Evolutionary conservation across 257 asterid genomes (phyloP), one percentile per base, ranked within the genome.

Genomic region (Primulina tabacum): DNA sequence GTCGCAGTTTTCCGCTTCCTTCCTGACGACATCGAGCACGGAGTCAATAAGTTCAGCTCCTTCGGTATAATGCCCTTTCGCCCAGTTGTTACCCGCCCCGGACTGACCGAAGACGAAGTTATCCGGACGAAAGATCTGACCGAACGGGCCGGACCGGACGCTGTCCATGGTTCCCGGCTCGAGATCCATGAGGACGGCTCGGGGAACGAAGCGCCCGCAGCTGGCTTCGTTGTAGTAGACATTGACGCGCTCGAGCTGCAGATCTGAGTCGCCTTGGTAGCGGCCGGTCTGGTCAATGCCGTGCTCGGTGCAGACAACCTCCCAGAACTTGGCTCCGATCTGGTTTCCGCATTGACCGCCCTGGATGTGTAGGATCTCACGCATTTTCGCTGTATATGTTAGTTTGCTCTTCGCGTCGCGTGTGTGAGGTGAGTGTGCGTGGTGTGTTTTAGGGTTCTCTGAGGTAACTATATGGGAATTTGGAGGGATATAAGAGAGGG

Each of bases 111-210:
- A 82, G 38, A 82, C 87, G 69, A 82, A 82, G 70, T 82, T 82
- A 58, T 82, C 87, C 0, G 87, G 87, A 7, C 87, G 82, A 65
- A 82, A 82, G 76, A 82, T 82, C 84, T 82, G 84, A 8, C 87
- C 87, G 62, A 40, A 77, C 2, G 87, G 87, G 7, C 87, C 87
- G 29, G 87, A 72, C 7, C 87, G 82, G 35, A 82, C 80, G 75
- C 84, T 79, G 80, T 82, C 87, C 87, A 82, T 82, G 69, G 87
- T 82, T 4, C 87, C 87, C 5, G 87, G 87, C 60, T 82, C 87
- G 33, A 82, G 84, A 62, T 82, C 87, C 87, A 82, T 82, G 60
- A 82, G 84, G 1, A 82, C 87, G 20, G 87, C 87, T 28, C 87
- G 79, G 2, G 87, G 87, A 9, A 82, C 87, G 67, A 71, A 82